These are phyloP conservation scores for Nevesoporus exiguus DNA, from an alignment of 768 basidiomycete species.

Conservation along the genomic window DNA sequence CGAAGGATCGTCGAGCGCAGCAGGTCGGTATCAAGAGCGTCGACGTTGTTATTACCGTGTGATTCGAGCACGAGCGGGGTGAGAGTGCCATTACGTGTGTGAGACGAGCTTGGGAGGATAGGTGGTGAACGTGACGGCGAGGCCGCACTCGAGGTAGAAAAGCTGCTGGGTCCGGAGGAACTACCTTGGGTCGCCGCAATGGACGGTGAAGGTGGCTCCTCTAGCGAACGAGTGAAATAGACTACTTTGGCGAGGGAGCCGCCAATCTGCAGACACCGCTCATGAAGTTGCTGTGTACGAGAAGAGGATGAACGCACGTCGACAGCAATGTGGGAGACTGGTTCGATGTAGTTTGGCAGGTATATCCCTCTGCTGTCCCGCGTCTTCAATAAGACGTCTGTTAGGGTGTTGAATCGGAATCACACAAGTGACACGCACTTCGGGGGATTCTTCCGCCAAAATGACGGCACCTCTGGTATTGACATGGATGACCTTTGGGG, in stretches of 20 bases:
- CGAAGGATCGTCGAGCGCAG: slow-evolving; percentile 65
- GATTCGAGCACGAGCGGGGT: slow-evolving; percentile 76
- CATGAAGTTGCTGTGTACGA: neutral
- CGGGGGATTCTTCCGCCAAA: slow-evolving; percentile 89
- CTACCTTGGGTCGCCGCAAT: slow-evolving; percentile 58
- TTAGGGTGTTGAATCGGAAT: slow-evolving; percentile 13
- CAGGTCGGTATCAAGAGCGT: slow-evolving; percentile 39
- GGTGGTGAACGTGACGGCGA: slow-evolving; percentile 27
- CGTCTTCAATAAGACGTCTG: slow-evolving; percentile 47
- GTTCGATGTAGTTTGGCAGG: slow-evolving; percentile 96
- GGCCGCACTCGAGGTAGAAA: slow-evolving; percentile 38
- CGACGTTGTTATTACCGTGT: slow-evolving; percentile 24
- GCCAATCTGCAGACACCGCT: slow-evolving; percentile 63
- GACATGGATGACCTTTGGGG: slow-evolving; percentile 86
- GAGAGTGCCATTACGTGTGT: slow-evolving; percentile 64
- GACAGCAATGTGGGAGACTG: slow-evolving; percentile 94
- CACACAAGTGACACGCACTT: slow-evolving; percentile 49
- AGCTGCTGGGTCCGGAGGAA: slow-evolving; percentile 42
- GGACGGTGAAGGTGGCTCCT: slow-evolving; percentile 77
- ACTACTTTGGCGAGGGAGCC: slow-evolving; percentile 97
- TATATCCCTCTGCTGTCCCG: slow-evolving; percentile 96
- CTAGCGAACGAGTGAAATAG: slow-evolving; percentile 94
- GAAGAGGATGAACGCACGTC: slow-evolving; percentile 63
- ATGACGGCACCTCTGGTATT: slow-evolving; percentile 94
- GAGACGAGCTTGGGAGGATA: slow-evolving; percentile 28